Conservation (phyloP, 768 basidiomycete species). For the Suillus luteus region DNA sequence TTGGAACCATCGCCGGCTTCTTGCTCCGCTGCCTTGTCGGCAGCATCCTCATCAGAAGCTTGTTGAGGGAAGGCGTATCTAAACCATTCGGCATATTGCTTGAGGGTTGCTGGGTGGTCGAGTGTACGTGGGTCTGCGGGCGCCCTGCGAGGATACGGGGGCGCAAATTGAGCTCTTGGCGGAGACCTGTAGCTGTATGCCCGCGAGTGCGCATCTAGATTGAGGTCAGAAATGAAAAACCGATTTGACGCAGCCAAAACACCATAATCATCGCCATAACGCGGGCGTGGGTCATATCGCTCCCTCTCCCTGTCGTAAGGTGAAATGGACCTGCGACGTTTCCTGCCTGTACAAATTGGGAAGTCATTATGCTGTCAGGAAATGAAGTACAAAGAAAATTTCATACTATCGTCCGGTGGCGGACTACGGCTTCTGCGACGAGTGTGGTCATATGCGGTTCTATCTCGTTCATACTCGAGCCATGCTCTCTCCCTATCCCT, state of each 20-base stretch:
- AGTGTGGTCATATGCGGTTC: slow-evolving; percentile 64
- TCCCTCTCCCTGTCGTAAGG: slow-evolving; percentile 86
- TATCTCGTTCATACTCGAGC: slow-evolving; percentile 68
- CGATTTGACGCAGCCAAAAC: slow-evolving; percentile 29
- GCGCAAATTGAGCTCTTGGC: slow-evolving; percentile 54
- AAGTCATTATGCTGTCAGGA: slow-evolving; percentile 6
- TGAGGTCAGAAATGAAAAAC: slow-evolving; percentile 13
- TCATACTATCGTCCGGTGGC: slow-evolving; percentile 62
- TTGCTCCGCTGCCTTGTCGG: slow-evolving; percentile 82
- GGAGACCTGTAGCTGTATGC: slow-evolving; percentile 64
- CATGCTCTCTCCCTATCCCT: slow-evolving; percentile 59
- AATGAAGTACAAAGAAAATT: slow-evolving; percentile 15
- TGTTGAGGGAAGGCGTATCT: slow-evolving; percentile 73
- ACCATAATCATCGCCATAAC: slow-evolving; percentile 85
- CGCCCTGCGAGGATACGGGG: slow-evolving; percentile 53
- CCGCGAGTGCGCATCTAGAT: slow-evolving; percentile 65
- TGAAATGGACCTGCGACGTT: slow-evolving; percentile 71
- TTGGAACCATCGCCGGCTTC: slow-evolving; percentile 82
- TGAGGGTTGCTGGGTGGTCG: slow-evolving; percentile 78
- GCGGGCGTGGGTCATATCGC: slow-evolving; percentile 78
- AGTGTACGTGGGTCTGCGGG: slow-evolving; percentile 81
- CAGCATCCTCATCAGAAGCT: slow-evolving; percentile 79
- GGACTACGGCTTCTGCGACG: slow-evolving; percentile 82
- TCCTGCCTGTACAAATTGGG: slow-evolving; percentile 51
- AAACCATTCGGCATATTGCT: slow-evolving; percentile 90